Conservation (phyloP, 140 eudicot genomes). For the Anethum foeniculum region DNA sequence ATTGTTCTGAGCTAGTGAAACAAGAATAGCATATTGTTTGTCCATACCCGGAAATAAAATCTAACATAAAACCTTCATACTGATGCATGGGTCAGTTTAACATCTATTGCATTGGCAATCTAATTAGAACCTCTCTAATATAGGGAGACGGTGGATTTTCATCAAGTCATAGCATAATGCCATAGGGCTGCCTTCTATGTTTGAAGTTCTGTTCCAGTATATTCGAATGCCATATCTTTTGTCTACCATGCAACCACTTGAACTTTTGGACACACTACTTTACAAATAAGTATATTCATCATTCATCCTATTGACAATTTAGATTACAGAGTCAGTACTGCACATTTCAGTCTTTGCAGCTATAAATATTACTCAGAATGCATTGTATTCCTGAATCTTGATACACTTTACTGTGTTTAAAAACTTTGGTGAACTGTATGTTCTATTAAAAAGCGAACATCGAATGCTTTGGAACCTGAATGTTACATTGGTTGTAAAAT, state of each 20-base stretch:
- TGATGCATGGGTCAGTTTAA: neutral
- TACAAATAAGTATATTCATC: neutral
- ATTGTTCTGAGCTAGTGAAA: neutral
- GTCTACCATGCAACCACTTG: neutral
- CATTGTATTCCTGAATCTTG: neutral
- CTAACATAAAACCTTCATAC: neutral
- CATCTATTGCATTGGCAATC: neutral
- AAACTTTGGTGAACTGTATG: neutral
- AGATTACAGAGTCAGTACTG: neutral
- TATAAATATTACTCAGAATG: neutral
- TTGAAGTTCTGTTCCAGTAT: neutral
- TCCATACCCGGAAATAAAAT: neutral
- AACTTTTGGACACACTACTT: neutral
- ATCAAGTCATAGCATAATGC: neutral
- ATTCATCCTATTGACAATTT: neutral
- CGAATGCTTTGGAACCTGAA: neutral
- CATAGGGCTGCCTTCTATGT: neutral
- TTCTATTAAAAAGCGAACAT: neutral
- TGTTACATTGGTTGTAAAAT: neutral
- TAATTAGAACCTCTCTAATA: neutral
- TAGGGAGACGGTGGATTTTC: neutral
- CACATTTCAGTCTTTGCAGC: neutral
- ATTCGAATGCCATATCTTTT: neutral
- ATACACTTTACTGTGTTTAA: neutral
- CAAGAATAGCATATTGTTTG: neutral